Percentiles rank a stretch among this genome's conserved stretches.
Evolutionary conservation across 1,284 basidiomycete genomes (phyloP).

Genomic region (Uromyces viciae-fabae): DNA sequence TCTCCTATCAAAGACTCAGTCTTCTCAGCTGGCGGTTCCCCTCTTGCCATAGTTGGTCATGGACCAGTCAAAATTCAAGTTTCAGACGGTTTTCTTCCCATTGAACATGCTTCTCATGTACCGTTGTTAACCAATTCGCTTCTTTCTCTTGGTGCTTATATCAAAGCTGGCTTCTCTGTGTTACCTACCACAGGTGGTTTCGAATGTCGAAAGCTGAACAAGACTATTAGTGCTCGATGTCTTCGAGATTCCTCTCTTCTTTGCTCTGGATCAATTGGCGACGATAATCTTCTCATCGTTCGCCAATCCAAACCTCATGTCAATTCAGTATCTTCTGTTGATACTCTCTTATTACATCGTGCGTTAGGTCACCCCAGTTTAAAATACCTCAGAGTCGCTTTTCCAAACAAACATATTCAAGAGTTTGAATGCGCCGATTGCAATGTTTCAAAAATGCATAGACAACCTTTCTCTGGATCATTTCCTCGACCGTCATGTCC

Average conservation of each 20-base stretch:
- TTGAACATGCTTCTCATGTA: neutral
- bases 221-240: neutral
- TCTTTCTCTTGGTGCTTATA: neutral
- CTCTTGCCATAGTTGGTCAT: constrained; percentile 1
- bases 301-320: no score
- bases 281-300: neutral
- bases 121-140: neutral
- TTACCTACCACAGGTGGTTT: neutral
- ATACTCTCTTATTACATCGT: neutral
- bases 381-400: neutral
- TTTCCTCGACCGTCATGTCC: neutral
- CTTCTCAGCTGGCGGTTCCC: neutral
- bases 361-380: constrained; percentile 22
- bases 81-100: neutral
- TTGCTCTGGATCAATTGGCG: no score
- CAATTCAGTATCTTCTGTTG: neutral
- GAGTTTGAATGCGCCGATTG: neutral
- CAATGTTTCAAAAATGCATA: constrained; percentile 10
- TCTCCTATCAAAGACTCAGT: neutral
- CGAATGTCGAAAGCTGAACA: neutral
- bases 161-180: neutral
- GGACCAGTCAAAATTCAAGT: neutral
- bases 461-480: neutral
- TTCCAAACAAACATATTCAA: neutral
- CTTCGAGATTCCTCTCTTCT: neutral